These are phyloP conservation scores for Hawksworthiomyces lignivorus DNA, from an alignment of 2,329 filamentous ascomycete genomes.

Conservation along the genomic window DNA sequence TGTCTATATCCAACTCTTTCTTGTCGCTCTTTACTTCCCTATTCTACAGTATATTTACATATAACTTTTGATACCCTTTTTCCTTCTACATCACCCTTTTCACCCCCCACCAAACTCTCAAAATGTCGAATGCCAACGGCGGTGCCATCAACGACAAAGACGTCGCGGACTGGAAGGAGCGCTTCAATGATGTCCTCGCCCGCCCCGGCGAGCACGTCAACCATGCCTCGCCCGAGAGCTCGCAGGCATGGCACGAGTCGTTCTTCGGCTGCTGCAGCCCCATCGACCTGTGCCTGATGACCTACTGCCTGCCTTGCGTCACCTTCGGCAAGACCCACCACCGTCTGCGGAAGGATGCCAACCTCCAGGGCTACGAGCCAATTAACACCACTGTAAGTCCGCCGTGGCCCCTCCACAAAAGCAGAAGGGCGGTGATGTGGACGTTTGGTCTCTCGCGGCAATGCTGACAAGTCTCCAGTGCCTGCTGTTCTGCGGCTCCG, in stretches of 20 bases:
- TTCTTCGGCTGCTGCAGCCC: constrained; percentile 40
- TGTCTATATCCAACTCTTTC: constrained; percentile 3
- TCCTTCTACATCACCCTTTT: too few relatives aligned
- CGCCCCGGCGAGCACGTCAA: constrained; percentile 34
- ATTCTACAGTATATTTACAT: neutral
- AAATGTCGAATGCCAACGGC: constrained; percentile 10
- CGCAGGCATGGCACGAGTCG: constrained; percentile 30
- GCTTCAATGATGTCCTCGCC: constrained; percentile 35
- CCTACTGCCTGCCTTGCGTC: constrained; percentile 38
- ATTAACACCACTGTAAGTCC: constrained; percentile 35
- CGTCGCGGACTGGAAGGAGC: constrained; percentile 35
- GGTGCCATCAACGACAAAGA: constrained; percentile 35
- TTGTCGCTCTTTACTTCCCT: constrained; percentile 6
- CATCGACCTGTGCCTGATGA: constrained; percentile 35
- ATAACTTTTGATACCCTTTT: too few relatives aligned
- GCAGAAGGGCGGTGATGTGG: too few relatives aligned
- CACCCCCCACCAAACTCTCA: too few relatives aligned
- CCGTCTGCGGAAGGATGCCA: constrained; percentile 31
- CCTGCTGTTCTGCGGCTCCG: constrained; percentile 33
- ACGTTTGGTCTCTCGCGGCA: too few relatives aligned
- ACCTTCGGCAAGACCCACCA: constrained; percentile 43
- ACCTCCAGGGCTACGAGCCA: constrained; percentile 35
- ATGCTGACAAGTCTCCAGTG: constrained; percentile 24
- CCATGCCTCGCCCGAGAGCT: constrained; percentile 29
- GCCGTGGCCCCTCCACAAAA: too few relatives aligned